Evolutionary conservation across 192 early-diverging fungal species (phyloP).

Genomic region (Globomyces pollinis-pini): DNA sequence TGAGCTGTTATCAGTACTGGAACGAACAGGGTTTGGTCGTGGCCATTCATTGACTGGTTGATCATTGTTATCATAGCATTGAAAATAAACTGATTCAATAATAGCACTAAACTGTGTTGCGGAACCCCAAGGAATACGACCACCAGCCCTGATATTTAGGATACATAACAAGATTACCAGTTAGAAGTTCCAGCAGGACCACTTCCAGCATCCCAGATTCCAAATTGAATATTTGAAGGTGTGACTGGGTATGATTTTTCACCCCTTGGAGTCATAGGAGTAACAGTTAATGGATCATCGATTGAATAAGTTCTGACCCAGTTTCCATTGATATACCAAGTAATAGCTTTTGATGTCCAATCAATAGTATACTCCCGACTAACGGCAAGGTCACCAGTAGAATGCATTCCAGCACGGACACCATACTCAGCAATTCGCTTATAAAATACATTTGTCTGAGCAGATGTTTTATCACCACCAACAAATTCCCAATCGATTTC

Average conservation of each 20-base stretch:
- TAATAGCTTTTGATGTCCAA: constrained; percentile 1
- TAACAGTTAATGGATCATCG: background rate
- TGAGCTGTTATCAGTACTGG: too few species aligned
- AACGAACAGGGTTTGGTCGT: too few species aligned
- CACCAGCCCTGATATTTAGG: constrained; percentile 1
- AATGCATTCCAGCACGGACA: background rate
- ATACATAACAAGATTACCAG: background rate
- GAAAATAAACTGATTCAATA: background rate
- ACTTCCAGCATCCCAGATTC: constrained; percentile 38
- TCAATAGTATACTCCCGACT: constrained; percentile 12
- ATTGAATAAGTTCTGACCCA: background rate
- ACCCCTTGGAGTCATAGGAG: background rate
- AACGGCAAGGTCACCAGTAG: too few species aligned
- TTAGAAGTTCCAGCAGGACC: too few species aligned
- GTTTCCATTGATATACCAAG: background rate
- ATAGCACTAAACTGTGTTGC: background rate
- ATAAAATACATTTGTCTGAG: constrained; percentile 1
- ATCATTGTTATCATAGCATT: constrained; percentile 10
- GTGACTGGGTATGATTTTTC: background rate
- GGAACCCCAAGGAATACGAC: background rate
- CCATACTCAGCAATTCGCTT: constrained; percentile 2
- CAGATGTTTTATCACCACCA: background rate
- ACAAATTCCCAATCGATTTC: constrained; percentile 11
- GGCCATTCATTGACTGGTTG: background rate
- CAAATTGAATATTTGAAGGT: constrained; percentile 21